phyloP scores from a whole-genome alignment of 2,329 filamentous ascomycete genomes.

The Pseudovirgaria hyperparasitica region DNA sequence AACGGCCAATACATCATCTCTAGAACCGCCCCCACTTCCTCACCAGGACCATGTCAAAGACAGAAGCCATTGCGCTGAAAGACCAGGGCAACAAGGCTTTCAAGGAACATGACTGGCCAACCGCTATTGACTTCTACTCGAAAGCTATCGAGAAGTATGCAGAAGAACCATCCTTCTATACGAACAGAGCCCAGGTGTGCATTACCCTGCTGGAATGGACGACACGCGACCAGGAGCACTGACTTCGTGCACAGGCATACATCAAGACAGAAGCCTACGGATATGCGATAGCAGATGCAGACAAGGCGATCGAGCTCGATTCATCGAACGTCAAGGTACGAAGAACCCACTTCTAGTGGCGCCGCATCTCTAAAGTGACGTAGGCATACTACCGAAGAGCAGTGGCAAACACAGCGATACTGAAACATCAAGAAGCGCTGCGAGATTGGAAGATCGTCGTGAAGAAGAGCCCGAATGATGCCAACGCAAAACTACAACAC shows the following conservation, averaged over 20 bases:
- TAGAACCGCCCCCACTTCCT: too few relatives aligned
- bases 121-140: slow-evolving; percentile 71
- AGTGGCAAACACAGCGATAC: slow-evolving; percentile 79
- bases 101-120: slow-evolving; percentile 70
- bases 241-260: slow-evolving; percentile 50
- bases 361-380: slow-evolving; percentile 1
- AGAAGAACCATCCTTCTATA: slow-evolving; percentile 79
- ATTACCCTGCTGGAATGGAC: too few relatives aligned
- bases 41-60: slow-evolving; percentile 30
- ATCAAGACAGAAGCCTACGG: slow-evolving; percentile 95
- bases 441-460: slow-evolving; percentile 88
- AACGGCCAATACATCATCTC: too few relatives aligned
- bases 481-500: slow-evolving; percentile 80
- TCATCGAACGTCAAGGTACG: slow-evolving; percentile 74
- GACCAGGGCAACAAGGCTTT: slow-evolving; percentile 93
- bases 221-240: slow-evolving; percentile 15
- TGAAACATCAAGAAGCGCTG: slow-evolving; percentile 76
- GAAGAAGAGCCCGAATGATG: slow-evolving; percentile 74
- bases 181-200: slow-evolving; percentile 83
- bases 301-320: slow-evolving; percentile 82
- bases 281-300: slow-evolving; percentile 81
- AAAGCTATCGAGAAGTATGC: slow-evolving; percentile 78
- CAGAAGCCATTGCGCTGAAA: slow-evolving; percentile 74
- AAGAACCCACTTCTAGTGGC: neutral
- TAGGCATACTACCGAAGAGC: slow-evolving; percentile 92